Conservation (phyloP, 768 basidiomycete genomes). For the Mycena belliarum region DNA sequence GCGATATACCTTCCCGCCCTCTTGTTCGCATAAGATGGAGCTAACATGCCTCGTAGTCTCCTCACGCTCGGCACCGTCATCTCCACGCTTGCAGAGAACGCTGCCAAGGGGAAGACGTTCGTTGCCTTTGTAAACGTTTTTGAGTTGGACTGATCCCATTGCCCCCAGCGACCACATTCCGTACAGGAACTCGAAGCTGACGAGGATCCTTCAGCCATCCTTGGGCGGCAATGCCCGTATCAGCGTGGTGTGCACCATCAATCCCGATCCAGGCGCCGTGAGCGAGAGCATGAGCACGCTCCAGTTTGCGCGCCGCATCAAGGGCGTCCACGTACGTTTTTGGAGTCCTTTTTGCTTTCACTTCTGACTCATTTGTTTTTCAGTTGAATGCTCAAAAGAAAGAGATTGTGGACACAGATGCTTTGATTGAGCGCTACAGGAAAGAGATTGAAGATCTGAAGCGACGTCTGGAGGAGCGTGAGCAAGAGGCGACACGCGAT, state of each 20-base stretch:
- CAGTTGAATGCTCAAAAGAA: slow-evolving; percentile 88
- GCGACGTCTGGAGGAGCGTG: slow-evolving; percentile 66
- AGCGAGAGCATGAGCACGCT: slow-evolving; percentile 87
- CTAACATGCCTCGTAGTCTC: slow-evolving; percentile 49
- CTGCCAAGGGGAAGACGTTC: slow-evolving; percentile 71
- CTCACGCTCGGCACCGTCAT: slow-evolving; percentile 94
- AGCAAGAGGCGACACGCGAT: slow-evolving; percentile 54
- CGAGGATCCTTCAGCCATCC: slow-evolving; percentile 91
- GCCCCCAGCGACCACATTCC: slow-evolving; percentile 79
- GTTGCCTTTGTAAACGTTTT: slow-evolving; percentile 10
- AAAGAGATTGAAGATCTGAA: slow-evolving; percentile 93
- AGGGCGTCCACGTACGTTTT: slow-evolving; percentile 72
- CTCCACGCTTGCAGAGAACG: slow-evolving; percentile 87
- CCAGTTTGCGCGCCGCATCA: slow-evolving; percentile 88
- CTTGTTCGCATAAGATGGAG: neutral
- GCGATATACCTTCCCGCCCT: slow-evolving; percentile 8
- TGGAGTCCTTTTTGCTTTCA: neutral
- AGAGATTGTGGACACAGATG: slow-evolving; percentile 91
- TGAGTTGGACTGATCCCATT: neutral
- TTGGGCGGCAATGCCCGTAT: slow-evolving; percentile 94
- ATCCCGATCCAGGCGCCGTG: slow-evolving; percentile 77
- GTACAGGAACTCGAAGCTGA: slow-evolving; percentile 93
- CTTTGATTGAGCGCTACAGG: slow-evolving; percentile 90
- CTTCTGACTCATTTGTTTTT: neutral
- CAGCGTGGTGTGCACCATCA: slow-evolving; percentile 94